These are phyloP conservation scores for Sanghuangporus weigelae DNA, from an alignment of 1,284 basidiomycete genomes.

Conservation along the genomic window DNA sequence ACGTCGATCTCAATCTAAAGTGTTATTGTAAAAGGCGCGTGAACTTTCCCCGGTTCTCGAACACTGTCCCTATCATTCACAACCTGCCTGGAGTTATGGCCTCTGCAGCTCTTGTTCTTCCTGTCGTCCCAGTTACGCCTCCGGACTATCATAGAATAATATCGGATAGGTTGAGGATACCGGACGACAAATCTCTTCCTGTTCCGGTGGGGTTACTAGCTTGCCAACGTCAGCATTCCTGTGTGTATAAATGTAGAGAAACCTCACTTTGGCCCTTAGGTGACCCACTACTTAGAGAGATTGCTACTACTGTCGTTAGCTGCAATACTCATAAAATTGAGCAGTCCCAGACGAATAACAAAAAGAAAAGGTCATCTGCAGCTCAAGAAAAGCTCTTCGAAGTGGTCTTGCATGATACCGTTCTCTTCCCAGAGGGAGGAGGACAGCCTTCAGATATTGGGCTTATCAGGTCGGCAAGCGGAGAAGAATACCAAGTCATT, in stretches of 20 bases:
- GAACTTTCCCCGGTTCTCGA: too few relatives aligned
- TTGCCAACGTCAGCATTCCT: slow-evolving; percentile 54
- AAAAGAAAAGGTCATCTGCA: slow-evolving; percentile 43
- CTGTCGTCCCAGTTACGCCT: slow-evolving; percentile 36
- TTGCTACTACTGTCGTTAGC: slow-evolving; percentile 51
- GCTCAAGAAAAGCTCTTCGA: slow-evolving; percentile 48
- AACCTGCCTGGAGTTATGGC: slow-evolving; percentile 25
- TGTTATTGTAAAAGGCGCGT: too few relatives aligned
- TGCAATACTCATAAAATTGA: slow-evolving; percentile 37
- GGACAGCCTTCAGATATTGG: slow-evolving; percentile 84
- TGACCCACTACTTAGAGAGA: slow-evolving; percentile 55
- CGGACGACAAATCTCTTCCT: slow-evolving; percentile 42
- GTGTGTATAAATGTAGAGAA: slow-evolving; percentile 13
- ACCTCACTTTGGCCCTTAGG: slow-evolving; percentile 34
- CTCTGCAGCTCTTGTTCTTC: slow-evolving; percentile 29
- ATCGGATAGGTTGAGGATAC: slow-evolving; percentile 48
- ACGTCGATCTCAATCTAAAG: background rate
- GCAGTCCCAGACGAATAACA: slow-evolving; percentile 38
- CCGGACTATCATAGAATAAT: slow-evolving; percentile 59
- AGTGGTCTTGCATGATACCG: slow-evolving; percentile 73
- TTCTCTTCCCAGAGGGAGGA: slow-evolving; percentile 89
- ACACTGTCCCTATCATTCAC: background rate
- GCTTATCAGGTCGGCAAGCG: slow-evolving; percentile 40
- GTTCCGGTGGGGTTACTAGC: slow-evolving; percentile 69
- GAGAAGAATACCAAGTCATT: slow-evolving; percentile 54